These are phyloP conservation scores for Phlegmacium glaucopus DNA, from an alignment of 768 basidiomycete genomes.

Conservation along the genomic window DNA sequence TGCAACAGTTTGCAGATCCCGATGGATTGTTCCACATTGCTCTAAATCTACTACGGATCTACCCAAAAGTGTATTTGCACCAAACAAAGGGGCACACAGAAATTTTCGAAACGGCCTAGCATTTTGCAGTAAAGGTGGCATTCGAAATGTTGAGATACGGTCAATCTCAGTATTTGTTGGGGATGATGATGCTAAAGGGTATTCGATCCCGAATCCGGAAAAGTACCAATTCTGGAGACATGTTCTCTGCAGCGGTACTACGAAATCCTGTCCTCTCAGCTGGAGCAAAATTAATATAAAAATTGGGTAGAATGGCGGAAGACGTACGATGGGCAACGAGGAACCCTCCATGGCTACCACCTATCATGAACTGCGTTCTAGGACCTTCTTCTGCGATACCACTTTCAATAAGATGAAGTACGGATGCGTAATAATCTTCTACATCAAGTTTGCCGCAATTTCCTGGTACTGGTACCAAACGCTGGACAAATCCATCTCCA, in stretches of 20 bases:
- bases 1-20: too few species aligned
- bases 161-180: neutral
- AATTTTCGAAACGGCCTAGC: too few species aligned
- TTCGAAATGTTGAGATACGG: neutral
- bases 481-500: constrained; percentile 56
- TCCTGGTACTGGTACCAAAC: constrained; percentile 41
- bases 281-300: too few species aligned
- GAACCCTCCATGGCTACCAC: constrained; percentile 75
- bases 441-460: constrained; percentile 65
- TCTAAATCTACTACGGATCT: too few species aligned
- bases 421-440: constrained; percentile 56
- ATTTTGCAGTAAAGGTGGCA: constrained; percentile 30
- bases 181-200: constrained; percentile 35
- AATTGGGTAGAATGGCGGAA: neutral
- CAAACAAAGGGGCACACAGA: too few species aligned
- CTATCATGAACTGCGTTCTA: constrained; percentile 53
- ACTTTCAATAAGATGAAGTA: constrained; percentile 44
- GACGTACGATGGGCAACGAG: constrained; percentile 53
- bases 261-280: too few species aligned
- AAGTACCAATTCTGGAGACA: constrained; percentile 68
- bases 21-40: too few species aligned
- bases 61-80: too few species aligned
- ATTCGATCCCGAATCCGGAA: constrained; percentile 42
- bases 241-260: too few species aligned
- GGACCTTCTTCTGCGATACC: constrained; percentile 46